phyloP scores from a whole-genome alignment of 176 grass and related monocot species.

The Bromus sterilis region DNA sequence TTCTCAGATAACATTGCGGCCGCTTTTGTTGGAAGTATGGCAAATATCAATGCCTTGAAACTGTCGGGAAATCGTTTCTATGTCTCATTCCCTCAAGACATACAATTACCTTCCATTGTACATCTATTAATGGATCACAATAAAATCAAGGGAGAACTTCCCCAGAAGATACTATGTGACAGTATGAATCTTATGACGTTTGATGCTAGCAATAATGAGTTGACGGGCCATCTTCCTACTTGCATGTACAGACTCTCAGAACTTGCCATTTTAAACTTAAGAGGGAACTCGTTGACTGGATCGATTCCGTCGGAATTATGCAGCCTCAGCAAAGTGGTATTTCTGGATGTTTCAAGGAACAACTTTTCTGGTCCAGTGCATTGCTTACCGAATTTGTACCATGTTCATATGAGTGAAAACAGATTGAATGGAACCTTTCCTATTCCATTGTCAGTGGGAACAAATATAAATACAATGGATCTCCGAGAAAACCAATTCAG shows the following conservation, averaged over 20 bases:
- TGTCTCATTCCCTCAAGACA: neutral
- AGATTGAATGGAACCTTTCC: conserved; percentile 20
- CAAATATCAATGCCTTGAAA: neutral
- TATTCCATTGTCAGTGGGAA: neutral
- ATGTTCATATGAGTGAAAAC: conserved; percentile 17
- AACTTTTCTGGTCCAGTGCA: neutral
- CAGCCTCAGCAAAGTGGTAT: neutral
- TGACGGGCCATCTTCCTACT: neutral
- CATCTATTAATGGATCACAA: neutral
- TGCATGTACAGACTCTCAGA: neutral
- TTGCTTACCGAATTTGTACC: neutral
- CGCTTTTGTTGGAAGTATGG: neutral
- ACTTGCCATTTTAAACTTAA: neutral
- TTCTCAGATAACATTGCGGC: neutral
- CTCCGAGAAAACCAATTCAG: conserved; percentile 6
- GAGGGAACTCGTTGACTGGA: conserved; percentile 10
- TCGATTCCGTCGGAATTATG: neutral
- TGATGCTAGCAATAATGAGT: neutral
- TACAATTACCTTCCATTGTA: neutral
- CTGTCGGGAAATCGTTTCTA: conserved; percentile 19
- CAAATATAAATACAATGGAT: conserved; percentile 9
- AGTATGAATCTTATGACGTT: neutral
- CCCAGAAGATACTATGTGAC: neutral
- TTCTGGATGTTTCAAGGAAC: conserved; percentile 36
- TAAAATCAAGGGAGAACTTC: neutral